Evolutionary conservation across 345 rosid species (phyloP).

Genomic region (Dipteronia sinensis): DNA sequence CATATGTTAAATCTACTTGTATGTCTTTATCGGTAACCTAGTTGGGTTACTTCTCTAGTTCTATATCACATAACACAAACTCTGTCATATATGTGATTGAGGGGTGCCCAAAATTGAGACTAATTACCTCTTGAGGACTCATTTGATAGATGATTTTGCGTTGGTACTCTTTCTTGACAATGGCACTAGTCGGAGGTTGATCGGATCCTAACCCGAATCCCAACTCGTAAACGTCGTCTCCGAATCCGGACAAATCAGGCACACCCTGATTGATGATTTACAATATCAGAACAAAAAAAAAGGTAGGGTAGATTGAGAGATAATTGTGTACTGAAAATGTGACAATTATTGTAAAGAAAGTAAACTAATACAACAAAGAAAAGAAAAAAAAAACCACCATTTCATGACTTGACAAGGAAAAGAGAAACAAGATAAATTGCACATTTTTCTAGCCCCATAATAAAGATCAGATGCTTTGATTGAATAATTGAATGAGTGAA

Average conservation of each 20-base stretch:
- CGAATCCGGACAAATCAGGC: slow-evolving; percentile 73
- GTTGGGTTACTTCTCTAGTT: no score
- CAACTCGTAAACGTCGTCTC: slow-evolving; percentile 71
- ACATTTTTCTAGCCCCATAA: background rate
- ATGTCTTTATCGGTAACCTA: no score
- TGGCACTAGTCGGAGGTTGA: slow-evolving; percentile 75
- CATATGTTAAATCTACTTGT: no score
- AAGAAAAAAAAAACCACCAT: background rate
- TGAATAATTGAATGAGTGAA: slow-evolving; percentile 21
- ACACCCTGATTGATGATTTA: slow-evolving; percentile 49
- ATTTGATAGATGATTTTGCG: slow-evolving; percentile 62
- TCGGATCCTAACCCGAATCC: slow-evolving; percentile 70
- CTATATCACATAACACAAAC: no score
- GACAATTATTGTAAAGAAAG: slow-evolving; percentile 14
- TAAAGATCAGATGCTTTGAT: background rate
- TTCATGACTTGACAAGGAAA: slow-evolving; percentile 2
- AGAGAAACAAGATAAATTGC: background rate
- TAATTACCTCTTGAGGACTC: slow-evolving; percentile 80
- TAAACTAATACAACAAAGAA: background rate
- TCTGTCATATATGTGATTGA: no score
- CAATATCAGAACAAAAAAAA: background rate
- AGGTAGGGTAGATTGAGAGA: background rate
- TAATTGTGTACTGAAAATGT: background rate
- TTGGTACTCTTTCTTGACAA: slow-evolving; percentile 56
- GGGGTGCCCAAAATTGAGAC: no score